Base-by-base conservation (phyloP, 2,329 filamentous ascomycete genomes). In the Pseudogymnoascus sp. region DNA sequence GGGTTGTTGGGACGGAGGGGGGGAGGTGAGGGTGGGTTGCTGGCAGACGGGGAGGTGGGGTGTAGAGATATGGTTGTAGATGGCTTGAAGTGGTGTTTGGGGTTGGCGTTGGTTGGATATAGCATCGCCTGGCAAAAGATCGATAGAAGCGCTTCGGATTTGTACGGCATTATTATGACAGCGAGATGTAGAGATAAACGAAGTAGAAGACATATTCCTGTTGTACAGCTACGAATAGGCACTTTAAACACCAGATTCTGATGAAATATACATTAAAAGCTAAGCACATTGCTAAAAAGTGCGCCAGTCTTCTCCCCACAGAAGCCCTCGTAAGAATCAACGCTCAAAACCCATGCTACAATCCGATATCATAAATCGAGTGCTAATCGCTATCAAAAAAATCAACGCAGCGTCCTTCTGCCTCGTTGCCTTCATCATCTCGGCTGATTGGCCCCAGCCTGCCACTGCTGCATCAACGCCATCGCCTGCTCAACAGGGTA, bases 401-500 rank as follows among this genome's bases (percentile, higher is more conserved):
- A 60, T 11, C 59, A 40, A 60, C 19, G 12, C 59, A 38, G 26
- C 24, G 7, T 22, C 37, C 59, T 19, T 19, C 19, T 19, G 4
- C 31, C 24, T 60, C 33, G 38, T 40, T 40, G 26, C 38, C 40
- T 11, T 28, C 33, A 4, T 60, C 33, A 38, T 60, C 38, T 26
- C 35, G 33, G 22, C 7, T 60, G 22, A 3, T n/a, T 60, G 35
- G 38, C 38, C 4, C 59, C 59, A 40, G 59, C 62, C 53, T 70
- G 70, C 60, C 69, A 73, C 62, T 73, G 71, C 68, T 89, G 86
- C 79, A 96, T 83, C 61, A 96, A 82, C 62, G 84, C 81, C 24
- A 90, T 83, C n/a, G 90, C 89, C 72, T 96, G 88, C 65, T 96
- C 90, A 65, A 91, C 84, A 8, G 89, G 86, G 71, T 96, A 97